Evolutionary conservation across 495 filamentous ascomycete species (phyloP).

Genomic region (Podospora fimiseda): DNA sequence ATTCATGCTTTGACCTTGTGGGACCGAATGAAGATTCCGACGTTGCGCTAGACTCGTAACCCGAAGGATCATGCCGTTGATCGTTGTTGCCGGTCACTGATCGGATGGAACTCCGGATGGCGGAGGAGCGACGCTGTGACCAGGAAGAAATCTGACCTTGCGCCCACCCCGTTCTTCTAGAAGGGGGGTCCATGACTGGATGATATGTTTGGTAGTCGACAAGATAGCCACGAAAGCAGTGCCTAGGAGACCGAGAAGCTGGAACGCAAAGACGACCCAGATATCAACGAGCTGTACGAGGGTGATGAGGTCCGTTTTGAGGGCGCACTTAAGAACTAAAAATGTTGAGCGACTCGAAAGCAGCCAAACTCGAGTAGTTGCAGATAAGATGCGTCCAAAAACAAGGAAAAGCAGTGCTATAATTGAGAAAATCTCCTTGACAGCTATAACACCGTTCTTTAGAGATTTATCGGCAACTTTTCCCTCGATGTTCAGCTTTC

Average conservation of each 20-base stretch:
- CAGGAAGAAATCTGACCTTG: neutral
- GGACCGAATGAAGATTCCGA: neutral
- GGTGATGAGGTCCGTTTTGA: conserved; percentile 1
- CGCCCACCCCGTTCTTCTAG: neutral
- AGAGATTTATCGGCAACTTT: no score
- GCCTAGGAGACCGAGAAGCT: neutral
- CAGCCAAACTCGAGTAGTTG: neutral
- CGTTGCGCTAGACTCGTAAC: neutral
- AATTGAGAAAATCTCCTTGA: no score
- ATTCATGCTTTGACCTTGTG: neutral
- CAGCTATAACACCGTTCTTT: no score
- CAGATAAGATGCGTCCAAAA: no score
- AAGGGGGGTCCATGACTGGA: neutral
- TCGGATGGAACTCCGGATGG: neutral
- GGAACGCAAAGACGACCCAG: conserved; percentile 2
- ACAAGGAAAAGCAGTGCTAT: no score
- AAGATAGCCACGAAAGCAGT: neutral
- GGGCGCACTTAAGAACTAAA: neutral
- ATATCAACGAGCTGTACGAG: neutral
- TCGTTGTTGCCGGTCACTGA: neutral
- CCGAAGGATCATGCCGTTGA: neutral
- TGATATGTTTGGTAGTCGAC: neutral
- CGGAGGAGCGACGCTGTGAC: neutral
- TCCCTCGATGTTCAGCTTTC: no score
- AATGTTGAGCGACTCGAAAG: neutral